Evolutionary conservation across 2,329 filamentous ascomycete genomes (phyloP), one percentile per base, ranked within the genome.

Genomic region (Chrysoporthe puriensis): DNA sequence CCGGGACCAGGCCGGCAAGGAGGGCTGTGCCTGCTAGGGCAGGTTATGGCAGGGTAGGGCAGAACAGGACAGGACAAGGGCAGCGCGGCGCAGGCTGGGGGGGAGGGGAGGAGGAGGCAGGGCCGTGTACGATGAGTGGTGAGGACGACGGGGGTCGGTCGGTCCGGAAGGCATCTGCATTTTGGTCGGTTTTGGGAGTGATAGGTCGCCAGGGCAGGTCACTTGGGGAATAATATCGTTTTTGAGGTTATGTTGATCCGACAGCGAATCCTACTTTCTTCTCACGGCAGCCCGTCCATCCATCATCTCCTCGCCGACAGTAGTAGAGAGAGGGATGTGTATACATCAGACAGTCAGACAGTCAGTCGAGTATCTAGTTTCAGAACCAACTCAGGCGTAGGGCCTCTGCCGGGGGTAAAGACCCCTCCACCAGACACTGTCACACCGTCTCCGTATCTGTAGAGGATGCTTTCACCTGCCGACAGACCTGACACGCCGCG

Each of bases 21-120:
- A 97, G 76, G 91, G 92, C 57, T 98, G 95, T 79, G 94, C 94
- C 76, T 98, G 95, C 82, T 98, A 76, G 81, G 59, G 32, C 62
- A 70, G 61, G 65, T 50, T 26, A 26, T 26, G 26, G 26, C 26
- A 26, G 46, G 60, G 46, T 14, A 5, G 50, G 21, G n/a, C 8
- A 54, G 34, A 44, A 60, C 26, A 52, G 43, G n/a, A 1, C 5
- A 32, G 14, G 18, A 5, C 18, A 18, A 1, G 44, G 36, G 1
- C 36, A 9, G 36, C 4, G 2, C 26, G 26, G 26, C 26, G 26
- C 26, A 26, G 26, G 26, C 26, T 26, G 26, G 50, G 5, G 46
- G 46, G 1, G 8, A 8, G 46, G 46, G 1, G 8, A 8, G 4
- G 50, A 54, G 26, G 21, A 46, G 21, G 42, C 8, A 32, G n/a